phyloP scores from a whole-genome alignment of 2,329 filamentous ascomycete genomes.

The Aspergillus texensis region DNA sequence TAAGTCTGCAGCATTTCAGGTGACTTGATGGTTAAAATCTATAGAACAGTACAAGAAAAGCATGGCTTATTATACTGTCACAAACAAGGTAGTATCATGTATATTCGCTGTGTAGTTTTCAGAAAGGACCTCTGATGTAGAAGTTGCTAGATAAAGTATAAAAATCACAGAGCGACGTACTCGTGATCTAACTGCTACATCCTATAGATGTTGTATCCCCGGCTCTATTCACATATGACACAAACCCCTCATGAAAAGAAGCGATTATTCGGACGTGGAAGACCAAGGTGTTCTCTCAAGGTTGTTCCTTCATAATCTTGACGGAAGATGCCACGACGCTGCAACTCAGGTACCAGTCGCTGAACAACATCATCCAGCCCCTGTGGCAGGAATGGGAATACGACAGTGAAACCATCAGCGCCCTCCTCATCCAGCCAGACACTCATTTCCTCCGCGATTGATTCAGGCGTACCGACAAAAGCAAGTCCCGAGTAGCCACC shows the following conservation, averaged over 20 bases:
- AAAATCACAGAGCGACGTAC: neutral
- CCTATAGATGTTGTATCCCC: neutral
- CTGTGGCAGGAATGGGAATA: slow-evolving; percentile 54
- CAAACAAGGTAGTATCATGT: neutral
- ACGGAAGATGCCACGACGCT: slow-evolving; percentile 55
- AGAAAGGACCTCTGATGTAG: neutral
- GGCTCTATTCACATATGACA: neutral
- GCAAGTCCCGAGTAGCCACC: slow-evolving; percentile 55
- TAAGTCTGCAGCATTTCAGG: neutral
- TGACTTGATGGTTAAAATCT: neutral
- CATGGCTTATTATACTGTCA: neutral
- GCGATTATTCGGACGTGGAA: slow-evolving; percentile 50
- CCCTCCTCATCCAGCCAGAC: slow-evolving; percentile 52
- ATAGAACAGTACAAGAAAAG: too few species aligned
- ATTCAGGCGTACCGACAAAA: slow-evolving; percentile 55
- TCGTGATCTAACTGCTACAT: neutral
- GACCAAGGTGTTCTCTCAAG: slow-evolving; percentile 57
- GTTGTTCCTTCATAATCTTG: slow-evolving; percentile 57
- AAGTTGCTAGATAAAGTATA: too few species aligned
- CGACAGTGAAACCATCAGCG: slow-evolving; percentile 56
- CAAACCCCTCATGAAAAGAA: slow-evolving; percentile 32
- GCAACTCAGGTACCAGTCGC: slow-evolving; percentile 54
- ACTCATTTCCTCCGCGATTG: slow-evolving; percentile 54
- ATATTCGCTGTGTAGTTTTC: neutral
- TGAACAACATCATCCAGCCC: slow-evolving; percentile 54